These are phyloP conservation scores for Adansonia madagascariensis DNA, from an alignment of 441 rosid genomes.

Conservation along the genomic window DNA sequence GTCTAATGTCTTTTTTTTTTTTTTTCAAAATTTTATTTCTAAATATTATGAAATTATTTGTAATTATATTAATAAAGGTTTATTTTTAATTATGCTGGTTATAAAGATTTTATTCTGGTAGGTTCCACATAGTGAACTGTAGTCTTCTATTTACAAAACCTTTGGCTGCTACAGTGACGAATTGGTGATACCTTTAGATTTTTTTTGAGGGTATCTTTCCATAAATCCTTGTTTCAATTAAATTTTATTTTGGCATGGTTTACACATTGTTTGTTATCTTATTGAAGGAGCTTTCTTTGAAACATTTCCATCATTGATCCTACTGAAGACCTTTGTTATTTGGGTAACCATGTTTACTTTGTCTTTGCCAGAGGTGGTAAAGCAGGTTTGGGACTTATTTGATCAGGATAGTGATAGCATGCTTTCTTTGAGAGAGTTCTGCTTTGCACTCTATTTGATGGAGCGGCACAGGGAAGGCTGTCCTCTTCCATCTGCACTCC, in stretches of 20 bases:
- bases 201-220: background rate
- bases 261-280: background rate
- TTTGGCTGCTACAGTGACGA: conserved; percentile 9
- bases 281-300: background rate
- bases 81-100: conserved; percentile 1
- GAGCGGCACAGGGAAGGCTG: conserved; percentile 91
- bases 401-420: conserved; percentile 95
- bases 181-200: background rate
- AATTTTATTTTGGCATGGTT: background rate
- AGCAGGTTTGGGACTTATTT: conserved; percentile 94
- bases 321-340: conserved; percentile 13
- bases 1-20: background rate
- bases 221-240: background rate
- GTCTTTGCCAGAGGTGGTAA: conserved; percentile 70
- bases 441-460: conserved; percentile 94
- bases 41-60: background rate
- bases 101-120: conserved; percentile 16
- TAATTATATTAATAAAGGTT: background rate
- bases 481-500: conserved; percentile 79
- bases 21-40: background rate
- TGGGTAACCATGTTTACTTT: conserved; percentile 30
- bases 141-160: background rate
- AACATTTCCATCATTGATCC: conserved; percentile 1
- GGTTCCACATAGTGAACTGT: background rate
- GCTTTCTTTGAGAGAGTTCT: conserved; percentile 96